phyloP scores from a whole-genome alignment of 2,329 filamentous ascomycete genomes.

The Plectosphaerella cucumerina region DNA sequence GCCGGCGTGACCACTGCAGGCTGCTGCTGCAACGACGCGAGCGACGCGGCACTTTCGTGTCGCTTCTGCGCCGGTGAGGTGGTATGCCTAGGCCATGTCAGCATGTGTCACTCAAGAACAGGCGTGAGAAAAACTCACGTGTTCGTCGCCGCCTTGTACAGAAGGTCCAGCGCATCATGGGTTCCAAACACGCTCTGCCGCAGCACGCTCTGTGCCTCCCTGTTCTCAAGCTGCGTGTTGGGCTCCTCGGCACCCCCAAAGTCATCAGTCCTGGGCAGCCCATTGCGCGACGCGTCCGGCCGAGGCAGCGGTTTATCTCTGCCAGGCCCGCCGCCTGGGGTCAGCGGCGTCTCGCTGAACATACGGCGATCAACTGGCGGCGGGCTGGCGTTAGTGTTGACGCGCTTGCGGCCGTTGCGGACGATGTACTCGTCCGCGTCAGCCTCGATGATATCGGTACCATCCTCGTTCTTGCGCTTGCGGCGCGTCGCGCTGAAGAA shows the following conservation, averaged over 20 bases:
- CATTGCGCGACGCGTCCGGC: slow-evolving; percentile 37
- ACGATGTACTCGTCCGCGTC: slow-evolving; percentile 63
- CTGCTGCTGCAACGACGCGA: slow-evolving; percentile 12
- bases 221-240: slow-evolving; percentile 59
- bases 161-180: slow-evolving; percentile 85
- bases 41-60: slow-evolving; percentile 21
- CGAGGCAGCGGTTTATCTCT: slow-evolving; percentile 62
- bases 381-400: slow-evolving; percentile 43
- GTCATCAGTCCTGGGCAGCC: slow-evolving; percentile 19
- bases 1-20: slow-evolving; percentile 10
- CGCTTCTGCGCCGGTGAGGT: slow-evolving; percentile 19
- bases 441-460: slow-evolving; percentile 36
- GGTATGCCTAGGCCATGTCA: background rate
- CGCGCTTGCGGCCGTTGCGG: slow-evolving; percentile 69
- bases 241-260: slow-evolving; percentile 45
- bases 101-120: background rate
- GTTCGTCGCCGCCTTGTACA: slow-evolving; percentile 80
- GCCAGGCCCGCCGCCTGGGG: slow-evolving; percentile 62
- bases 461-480: slow-evolving; percentile 76
- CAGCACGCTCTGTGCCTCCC: slow-evolving; percentile 63
- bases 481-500: slow-evolving; percentile 93
- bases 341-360: slow-evolving; percentile 55
- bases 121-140: slow-evolving; percentile 45
- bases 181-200: slow-evolving; percentile 77
- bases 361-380: slow-evolving; percentile 38